Evolutionary conservation across 306 rosid genomes (phyloP).

Genomic region (Lathyrus aphaca): DNA sequence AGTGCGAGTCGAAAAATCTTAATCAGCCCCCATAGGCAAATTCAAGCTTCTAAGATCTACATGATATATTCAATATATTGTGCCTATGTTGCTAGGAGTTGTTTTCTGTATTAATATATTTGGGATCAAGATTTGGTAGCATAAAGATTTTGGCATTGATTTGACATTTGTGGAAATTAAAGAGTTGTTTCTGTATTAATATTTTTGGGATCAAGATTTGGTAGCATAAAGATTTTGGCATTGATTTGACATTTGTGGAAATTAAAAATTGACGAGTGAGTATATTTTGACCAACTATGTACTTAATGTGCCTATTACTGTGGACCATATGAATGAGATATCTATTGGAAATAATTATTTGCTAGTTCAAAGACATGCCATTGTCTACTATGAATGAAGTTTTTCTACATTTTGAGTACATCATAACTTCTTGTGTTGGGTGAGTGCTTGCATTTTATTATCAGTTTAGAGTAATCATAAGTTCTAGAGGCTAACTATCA

Average conservation of each 20-base stretch:
- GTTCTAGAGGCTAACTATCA: not conserved
- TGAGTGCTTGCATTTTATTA: not conserved
- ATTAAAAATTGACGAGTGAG: not conserved
- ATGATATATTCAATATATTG: too few relatives aligned
- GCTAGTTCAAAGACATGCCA: not conserved
- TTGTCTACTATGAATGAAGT: not conserved
- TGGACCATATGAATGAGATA: constrained; percentile 1
- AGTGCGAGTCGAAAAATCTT: too few relatives aligned
- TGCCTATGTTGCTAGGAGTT: not conserved
- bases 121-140: not conserved
- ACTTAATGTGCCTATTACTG: not conserved
- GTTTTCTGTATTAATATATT: not conserved
- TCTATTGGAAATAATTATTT: not conserved
- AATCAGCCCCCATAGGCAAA: too few relatives aligned
- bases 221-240: not conserved
- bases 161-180: not conserved
- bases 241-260: not conserved
- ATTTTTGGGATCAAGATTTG: not conserved
- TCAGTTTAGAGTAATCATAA: not conserved
- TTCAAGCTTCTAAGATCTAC: too few relatives aligned
- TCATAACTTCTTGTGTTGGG: not conserved
- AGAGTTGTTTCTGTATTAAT: too few relatives aligned
- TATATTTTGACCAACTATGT: not conserved
- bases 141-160: not conserved
- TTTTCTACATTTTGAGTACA: not conserved